Conservation (phyloP, 129 eudicot species). For the Gnaphalium uliginosum region DNA sequence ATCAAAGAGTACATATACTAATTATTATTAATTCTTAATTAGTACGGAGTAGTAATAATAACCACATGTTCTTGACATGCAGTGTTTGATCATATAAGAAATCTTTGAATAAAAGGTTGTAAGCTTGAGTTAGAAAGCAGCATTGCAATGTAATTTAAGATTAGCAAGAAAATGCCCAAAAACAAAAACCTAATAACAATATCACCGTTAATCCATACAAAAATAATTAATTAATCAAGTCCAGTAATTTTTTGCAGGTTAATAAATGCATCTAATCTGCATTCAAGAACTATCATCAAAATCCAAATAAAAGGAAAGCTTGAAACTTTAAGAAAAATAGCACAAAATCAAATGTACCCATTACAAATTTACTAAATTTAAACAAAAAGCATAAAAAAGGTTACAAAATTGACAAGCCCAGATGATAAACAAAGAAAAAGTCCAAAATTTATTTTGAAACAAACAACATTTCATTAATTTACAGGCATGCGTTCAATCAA, state of each 20-base stretch:
- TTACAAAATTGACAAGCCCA: not conserved
- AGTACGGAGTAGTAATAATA: not conserved
- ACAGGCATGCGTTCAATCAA: slow-evolving; percentile 30
- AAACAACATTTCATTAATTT: not conserved
- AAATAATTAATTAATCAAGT: not conserved
- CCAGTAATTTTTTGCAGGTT: not conserved
- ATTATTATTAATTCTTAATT: not conserved
- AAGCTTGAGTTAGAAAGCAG: not conserved
- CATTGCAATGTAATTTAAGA: slow-evolving; percentile 11
- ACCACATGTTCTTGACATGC: slow-evolving; percentile 4
- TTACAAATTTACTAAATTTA: not conserved
- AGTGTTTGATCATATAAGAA: not conserved
- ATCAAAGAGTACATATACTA: not conserved
- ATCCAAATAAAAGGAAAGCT: not conserved
- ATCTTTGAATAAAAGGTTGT: not conserved
- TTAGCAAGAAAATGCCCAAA: not conserved
- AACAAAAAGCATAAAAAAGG: not conserved
- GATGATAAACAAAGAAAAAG: not conserved
- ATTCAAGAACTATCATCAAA: slow-evolving; percentile 11
- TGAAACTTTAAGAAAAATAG: not conserved
- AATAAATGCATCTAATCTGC: slow-evolving; percentile 1
- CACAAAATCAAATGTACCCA: slow-evolving; percentile 23
- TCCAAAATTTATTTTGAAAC: not conserved
- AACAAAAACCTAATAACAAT: not conserved
- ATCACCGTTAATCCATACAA: not conserved